phyloP scores from a whole-genome alignment of 2,329 filamentous ascomycete genomes.

The Alternaria postmessia region DNA sequence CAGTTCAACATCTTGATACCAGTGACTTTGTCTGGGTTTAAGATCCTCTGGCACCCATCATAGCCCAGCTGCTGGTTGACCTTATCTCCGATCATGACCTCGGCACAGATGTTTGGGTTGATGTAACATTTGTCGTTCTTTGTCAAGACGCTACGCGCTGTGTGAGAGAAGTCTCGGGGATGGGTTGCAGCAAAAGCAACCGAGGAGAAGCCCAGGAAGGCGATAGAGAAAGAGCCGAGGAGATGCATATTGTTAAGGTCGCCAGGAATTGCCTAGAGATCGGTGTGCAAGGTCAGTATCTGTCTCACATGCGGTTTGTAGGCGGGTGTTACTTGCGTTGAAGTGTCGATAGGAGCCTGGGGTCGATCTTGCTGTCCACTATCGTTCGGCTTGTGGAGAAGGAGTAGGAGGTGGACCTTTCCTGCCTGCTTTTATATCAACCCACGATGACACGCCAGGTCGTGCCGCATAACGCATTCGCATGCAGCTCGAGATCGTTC shows the following conservation, averaged over 20 bases:
- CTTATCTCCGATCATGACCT: slow-evolving; percentile 5
- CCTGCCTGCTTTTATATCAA: neutral
- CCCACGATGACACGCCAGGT: neutral
- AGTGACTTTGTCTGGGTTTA: neutral
- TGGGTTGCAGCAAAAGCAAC: neutral
- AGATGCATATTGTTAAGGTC: neutral
- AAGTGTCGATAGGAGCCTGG: neutral
- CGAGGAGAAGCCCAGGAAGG: neutral
- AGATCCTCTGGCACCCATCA: slow-evolving; percentile 1
- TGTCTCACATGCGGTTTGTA: neutral
- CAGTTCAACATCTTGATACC: slow-evolving; percentile 8
- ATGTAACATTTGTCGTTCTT: neutral
- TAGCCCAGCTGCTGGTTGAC: slow-evolving; percentile 1
- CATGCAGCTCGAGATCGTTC: neutral
- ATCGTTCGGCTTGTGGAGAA: neutral
- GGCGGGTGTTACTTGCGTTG: neutral
- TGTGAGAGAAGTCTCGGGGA: neutral
- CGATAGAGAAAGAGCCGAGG: neutral
- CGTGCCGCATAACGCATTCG: neutral
- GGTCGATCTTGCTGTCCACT: neutral
- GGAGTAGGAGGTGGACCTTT: too few relatives aligned
- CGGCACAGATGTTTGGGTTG: slow-evolving; percentile 2
- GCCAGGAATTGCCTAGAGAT: neutral
- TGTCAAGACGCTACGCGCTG: neutral
- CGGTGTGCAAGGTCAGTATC: neutral